phyloP scores from a whole-genome alignment of 495 filamentous ascomycete species.

The Rusavskia elegans region DNA sequence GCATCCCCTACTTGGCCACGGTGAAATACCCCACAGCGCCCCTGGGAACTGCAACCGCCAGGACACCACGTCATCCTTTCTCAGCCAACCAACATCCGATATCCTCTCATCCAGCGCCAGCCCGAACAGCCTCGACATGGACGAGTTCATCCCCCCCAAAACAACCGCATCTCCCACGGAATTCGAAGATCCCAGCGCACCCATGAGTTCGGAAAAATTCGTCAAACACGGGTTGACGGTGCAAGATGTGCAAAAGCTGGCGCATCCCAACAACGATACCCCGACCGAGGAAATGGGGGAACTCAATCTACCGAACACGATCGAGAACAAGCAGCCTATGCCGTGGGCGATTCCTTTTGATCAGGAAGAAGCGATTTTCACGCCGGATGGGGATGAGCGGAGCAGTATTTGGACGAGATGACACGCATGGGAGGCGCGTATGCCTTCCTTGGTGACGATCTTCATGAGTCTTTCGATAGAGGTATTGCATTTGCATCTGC shows the following conservation, averaged over 20 bases:
- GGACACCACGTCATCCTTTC: conserved; percentile 36
- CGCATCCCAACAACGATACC: conserved; percentile 8
- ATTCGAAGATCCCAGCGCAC: conserved; percentile 3
- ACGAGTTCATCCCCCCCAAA: conserved; percentile 34
- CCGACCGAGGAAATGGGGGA: conserved; percentile 7
- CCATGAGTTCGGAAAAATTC: conserved; percentile 10
- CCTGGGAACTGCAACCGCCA: conserved; percentile 29
- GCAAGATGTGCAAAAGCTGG: conserved; percentile 14
- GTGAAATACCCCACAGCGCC: conserved; percentile 31
- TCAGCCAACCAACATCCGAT: conserved; percentile 33
- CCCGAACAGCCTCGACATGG: conserved; percentile 42
- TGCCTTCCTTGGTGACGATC: not conserved
- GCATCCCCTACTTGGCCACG: conserved; percentile 34
- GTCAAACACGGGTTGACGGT: conserved; percentile 13
- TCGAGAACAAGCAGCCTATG: conserved; percentile 1
- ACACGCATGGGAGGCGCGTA: not conserved
- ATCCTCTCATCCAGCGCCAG: conserved; percentile 34
- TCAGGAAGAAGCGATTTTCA: conserved; percentile 6
- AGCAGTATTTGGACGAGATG: conserved; percentile 6
- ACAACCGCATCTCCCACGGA: conserved; percentile 10
- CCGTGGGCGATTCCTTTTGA: conserved; percentile 8
- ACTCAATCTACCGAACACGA: conserved; percentile 5
- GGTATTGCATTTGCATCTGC: not conserved
- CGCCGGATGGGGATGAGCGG: conserved; percentile 4
- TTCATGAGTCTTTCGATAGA: not conserved